Percentiles rank a stretch among this genome's conserved stretches.
Evolutionary conservation across 2,329 filamentous ascomycete species (phyloP).

Genomic region (Didymella sp.): DNA sequence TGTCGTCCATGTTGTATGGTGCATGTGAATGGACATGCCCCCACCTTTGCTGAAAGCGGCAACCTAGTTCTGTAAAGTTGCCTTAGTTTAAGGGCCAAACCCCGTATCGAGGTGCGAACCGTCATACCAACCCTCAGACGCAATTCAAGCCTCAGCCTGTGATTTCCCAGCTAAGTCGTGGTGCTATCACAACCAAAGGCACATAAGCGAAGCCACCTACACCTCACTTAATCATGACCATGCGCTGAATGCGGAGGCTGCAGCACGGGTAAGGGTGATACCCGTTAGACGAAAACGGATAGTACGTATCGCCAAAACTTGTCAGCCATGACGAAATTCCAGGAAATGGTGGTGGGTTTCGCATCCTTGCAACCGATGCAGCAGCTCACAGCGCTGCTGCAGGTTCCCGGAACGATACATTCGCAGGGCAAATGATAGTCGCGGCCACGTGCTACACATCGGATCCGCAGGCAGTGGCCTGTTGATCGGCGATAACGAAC

Average conservation of each 20-base stretch:
- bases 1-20: neutral
- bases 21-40: neutral
- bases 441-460: slow-evolving; percentile 13
- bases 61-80: slow-evolving; percentile 1
- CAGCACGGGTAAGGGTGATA: neutral
- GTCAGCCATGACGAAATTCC: neutral
- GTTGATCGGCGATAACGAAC: slow-evolving; percentile 7
- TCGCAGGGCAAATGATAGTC: slow-evolving; percentile 16
- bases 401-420: slow-evolving; percentile 17
- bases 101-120: slow-evolving; percentile 10
- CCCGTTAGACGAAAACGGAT: neutral
- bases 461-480: slow-evolving; percentile 6
- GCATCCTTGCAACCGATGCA: slow-evolving; percentile 4
- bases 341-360: no score
- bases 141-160: neutral
- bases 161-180: neutral
- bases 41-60: slow-evolving; percentile 2
- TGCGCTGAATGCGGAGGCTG: neutral
- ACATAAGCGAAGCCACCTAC: neutral
- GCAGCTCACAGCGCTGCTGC: slow-evolving; percentile 4
- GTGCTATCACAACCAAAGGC: neutral
- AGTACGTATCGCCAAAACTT: neutral
- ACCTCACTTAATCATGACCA: neutral
- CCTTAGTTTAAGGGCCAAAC: slow-evolving; percentile 1
- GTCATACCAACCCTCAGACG: neutral